These are phyloP conservation scores for Discostella stelligeroides DNA, from an alignment of 108 stramenopile species.

Conservation along the genomic window DNA sequence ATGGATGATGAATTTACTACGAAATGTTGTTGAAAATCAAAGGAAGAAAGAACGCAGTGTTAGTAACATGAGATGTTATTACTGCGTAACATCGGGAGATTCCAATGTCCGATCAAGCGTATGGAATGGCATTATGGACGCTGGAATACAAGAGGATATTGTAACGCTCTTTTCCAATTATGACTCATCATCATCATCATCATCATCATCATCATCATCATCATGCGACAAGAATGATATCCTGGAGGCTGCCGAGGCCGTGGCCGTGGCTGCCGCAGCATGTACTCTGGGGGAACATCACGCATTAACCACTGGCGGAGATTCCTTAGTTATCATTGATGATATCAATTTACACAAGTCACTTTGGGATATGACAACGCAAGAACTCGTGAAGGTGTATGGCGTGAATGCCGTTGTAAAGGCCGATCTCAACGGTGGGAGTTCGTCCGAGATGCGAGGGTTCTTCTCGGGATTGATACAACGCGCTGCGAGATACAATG, in stretches of 20 bases:
- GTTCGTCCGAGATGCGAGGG: slow-evolving; percentile 87
- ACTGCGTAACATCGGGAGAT: slow-evolving; percentile 59
- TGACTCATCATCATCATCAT: not conserved
- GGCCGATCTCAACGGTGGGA: slow-evolving; percentile 78
- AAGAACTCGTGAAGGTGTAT: slow-evolving; percentile 74
- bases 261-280: slow-evolving; percentile 72
- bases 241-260: slow-evolving; percentile 52
- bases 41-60: not conserved
- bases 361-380: slow-evolving; percentile 85
- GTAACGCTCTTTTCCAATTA: slow-evolving; percentile 53
- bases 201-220: not conserved
- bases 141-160: slow-evolving; percentile 61
- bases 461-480: slow-evolving; percentile 87
- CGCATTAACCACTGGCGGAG: slow-evolving; percentile 66
- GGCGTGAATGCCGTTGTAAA: slow-evolving; percentile 83
- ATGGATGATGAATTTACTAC: slow-evolving; percentile 50
- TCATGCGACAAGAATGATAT: not conserved
- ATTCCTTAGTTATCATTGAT: slow-evolving; percentile 83
- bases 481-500: slow-evolving; percentile 83
- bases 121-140: slow-evolving; percentile 43
- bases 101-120: slow-evolving; percentile 35
- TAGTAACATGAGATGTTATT: slow-evolving; percentile 58
- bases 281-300: slow-evolving; percentile 80
- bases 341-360: slow-evolving; percentile 80
- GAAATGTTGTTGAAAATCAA: slow-evolving; percentile 40